Conservation (phyloP, 306 rosid genomes). For the Vigna radiata region DNA sequence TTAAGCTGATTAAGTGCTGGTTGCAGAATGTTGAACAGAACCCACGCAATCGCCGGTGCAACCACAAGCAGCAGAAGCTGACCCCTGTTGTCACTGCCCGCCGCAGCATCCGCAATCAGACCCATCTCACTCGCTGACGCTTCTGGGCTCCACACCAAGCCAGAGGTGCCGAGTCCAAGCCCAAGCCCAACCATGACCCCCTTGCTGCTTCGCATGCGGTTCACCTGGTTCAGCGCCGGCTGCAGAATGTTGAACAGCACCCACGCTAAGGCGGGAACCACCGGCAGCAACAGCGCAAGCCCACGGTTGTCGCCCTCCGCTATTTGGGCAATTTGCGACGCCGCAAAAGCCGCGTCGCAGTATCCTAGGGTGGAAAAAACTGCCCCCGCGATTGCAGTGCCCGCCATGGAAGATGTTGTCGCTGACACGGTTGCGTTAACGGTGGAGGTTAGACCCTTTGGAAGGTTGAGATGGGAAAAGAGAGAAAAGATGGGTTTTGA, state of each 20-base stretch:
- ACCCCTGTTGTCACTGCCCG: slow-evolving; percentile 69
- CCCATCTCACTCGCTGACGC: slow-evolving; percentile 70
- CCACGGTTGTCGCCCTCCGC: slow-evolving; percentile 94
- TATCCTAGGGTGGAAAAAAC: slow-evolving; percentile 65
- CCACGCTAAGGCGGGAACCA: slow-evolving; percentile 89
- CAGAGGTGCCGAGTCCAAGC: background rate
- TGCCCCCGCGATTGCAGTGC: slow-evolving; percentile 83
- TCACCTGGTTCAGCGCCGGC: slow-evolving; percentile 84
- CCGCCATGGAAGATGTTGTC: slow-evolving; percentile 44
- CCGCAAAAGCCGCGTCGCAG: slow-evolving; percentile 75
- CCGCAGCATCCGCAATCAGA: slow-evolving; percentile 63
- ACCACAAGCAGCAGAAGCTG: slow-evolving; percentile 79
- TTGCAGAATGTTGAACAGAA: slow-evolving; percentile 81
- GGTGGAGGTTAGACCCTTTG: slow-evolving; percentile 8
- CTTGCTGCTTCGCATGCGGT: slow-evolving; percentile 68
- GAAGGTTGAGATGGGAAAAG: slow-evolving; percentile 22
- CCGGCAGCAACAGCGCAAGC: slow-evolving; percentile 68
- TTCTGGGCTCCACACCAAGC: slow-evolving; percentile 55
- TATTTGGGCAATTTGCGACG: slow-evolving; percentile 73
- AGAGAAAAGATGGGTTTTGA: slow-evolving; percentile 59
- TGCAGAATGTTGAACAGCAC: slow-evolving; percentile 90
- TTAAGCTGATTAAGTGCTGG: slow-evolving; percentile 94
- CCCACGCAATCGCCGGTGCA: slow-evolving; percentile 86
- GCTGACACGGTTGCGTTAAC: slow-evolving; percentile 23
- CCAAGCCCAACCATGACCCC: slow-evolving; percentile 51